These are phyloP conservation scores for Sarocladiaceae sp. DNA, from an alignment of 2,329 filamentous ascomycete genomes.

Conservation along the genomic window DNA sequence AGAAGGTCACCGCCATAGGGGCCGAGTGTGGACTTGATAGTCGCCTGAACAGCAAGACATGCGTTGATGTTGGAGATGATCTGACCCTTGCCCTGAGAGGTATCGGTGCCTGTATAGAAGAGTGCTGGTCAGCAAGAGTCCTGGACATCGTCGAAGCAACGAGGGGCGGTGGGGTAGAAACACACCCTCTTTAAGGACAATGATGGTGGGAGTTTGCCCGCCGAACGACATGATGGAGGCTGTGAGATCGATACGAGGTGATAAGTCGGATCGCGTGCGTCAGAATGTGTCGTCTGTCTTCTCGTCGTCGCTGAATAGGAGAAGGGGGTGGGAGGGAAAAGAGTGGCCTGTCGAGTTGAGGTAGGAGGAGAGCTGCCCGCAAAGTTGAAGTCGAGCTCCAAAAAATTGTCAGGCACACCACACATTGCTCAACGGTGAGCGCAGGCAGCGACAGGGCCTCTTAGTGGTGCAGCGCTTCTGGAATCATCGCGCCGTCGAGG, in stretches of 20 bases:
- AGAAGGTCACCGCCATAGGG: slow-evolving; percentile 96
- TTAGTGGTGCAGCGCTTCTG: slow-evolving; percentile 1
- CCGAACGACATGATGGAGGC: slow-evolving; percentile 75
- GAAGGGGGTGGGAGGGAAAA: not conserved
- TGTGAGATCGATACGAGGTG: not conserved
- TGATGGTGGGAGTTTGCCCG: slow-evolving; percentile 95
- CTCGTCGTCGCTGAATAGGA: not conserved
- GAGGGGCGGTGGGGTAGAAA: slow-evolving; percentile 37
- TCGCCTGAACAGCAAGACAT: slow-evolving; percentile 90
- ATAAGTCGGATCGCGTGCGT: not conserved
- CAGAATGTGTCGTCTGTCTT: not conserved
- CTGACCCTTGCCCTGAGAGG: slow-evolving; percentile 95
- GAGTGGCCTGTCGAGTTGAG: slow-evolving; percentile 20
- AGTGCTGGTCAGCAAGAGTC: slow-evolving; percentile 16
- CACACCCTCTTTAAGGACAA: slow-evolving; percentile 95
- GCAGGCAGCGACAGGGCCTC: not conserved
- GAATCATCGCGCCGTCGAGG: slow-evolving; percentile 1
- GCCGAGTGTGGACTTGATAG: slow-evolving; percentile 91
- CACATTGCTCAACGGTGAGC: not conserved
- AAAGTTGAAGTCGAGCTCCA: slow-evolving; percentile 32
- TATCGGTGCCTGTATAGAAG: slow-evolving; percentile 72
- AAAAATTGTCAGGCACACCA: slow-evolving; percentile 36
- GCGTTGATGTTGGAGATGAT: slow-evolving; percentile 98
- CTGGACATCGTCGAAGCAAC: not conserved
- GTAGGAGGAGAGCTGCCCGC: slow-evolving; percentile 22